phyloP scores from a whole-genome alignment of 768 basidiomycete species.

The Russula sp. region DNA sequence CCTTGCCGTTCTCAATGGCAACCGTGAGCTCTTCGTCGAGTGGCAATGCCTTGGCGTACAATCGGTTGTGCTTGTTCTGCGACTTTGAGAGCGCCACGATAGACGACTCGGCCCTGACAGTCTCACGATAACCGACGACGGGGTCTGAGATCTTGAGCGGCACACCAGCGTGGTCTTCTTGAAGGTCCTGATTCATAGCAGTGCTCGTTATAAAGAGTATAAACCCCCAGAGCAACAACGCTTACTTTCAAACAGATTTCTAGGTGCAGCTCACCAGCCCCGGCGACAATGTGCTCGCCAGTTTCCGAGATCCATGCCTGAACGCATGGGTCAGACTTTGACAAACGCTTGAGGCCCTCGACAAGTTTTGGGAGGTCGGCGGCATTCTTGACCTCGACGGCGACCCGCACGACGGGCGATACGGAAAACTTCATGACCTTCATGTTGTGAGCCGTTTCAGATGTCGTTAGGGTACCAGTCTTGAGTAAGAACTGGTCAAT shows the following conservation, averaged over 20 bases:
- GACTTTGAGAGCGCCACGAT: slow-evolving; percentile 98
- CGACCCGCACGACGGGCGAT: slow-evolving; percentile 97
- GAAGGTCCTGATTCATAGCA: slow-evolving; percentile 67
- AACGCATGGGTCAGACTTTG: slow-evolving; percentile 99
- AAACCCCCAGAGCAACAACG: not conserved
- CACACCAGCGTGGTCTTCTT: slow-evolving; percentile 99
- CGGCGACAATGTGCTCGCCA: slow-evolving; percentile 98
- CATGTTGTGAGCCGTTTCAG: slow-evolving; percentile 99
- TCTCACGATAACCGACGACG: slow-evolving; percentile 97
- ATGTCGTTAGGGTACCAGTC: slow-evolving; percentile 95
- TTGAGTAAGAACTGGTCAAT: slow-evolving; percentile 99
- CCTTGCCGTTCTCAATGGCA: slow-evolving; percentile 83
- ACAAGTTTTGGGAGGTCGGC: slow-evolving; percentile 98
- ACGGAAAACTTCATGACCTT: slow-evolving; percentile 99
- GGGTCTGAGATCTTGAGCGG: slow-evolving; percentile 98
- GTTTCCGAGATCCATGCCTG: slow-evolving; percentile 88
- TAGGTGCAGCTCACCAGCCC: slow-evolving; percentile 98
- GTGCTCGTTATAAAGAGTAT: not conserved
- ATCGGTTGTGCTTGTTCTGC: slow-evolving; percentile 99
- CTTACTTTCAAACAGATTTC: slow-evolving; percentile 97
- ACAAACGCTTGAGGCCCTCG: slow-evolving; percentile 99
- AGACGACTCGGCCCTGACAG: slow-evolving; percentile 90
- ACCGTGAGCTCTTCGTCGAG: slow-evolving; percentile 90
- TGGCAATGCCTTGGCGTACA: slow-evolving; percentile 90
- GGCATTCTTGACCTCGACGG: slow-evolving; percentile 99